Conservation (phyloP, 768 basidiomycete species). For the Russula compacta region DNA sequence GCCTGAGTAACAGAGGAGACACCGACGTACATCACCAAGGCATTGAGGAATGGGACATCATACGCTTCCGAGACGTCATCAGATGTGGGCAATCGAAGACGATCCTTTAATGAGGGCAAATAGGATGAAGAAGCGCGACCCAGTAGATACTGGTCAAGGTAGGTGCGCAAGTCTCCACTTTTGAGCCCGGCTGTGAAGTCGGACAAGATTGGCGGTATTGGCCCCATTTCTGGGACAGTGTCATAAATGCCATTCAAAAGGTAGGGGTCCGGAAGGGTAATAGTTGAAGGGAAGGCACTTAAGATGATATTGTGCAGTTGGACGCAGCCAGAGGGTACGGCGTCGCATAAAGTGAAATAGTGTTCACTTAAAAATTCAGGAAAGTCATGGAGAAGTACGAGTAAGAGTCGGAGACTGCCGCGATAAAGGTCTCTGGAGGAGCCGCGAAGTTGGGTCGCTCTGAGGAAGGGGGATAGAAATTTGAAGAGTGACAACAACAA, state of each 20-base stretch:
- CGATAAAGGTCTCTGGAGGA: constrained; percentile 84
- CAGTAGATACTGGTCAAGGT: constrained; percentile 81
- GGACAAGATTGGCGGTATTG: constrained; percentile 82
- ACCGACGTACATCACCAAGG: constrained; percentile 94
- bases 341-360: constrained; percentile 92
- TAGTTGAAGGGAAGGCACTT: constrained; percentile 81
- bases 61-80: constrained; percentile 53
- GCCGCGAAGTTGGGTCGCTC: constrained; percentile 66
- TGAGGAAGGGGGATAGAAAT: constrained; percentile 88
- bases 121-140: constrained; percentile 64
- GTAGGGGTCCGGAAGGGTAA: constrained; percentile 80
- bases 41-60: constrained; percentile 85
- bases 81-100: constrained; percentile 45
- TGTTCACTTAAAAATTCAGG: constrained; percentile 97
- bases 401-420: constrained; percentile 79
- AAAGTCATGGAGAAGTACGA: constrained; percentile 97
- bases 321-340: constrained; percentile 85
- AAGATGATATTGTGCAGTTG: constrained; percentile 96
- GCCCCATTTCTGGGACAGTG: constrained; percentile 80
- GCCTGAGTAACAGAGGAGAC: constrained; percentile 85
- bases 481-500: constrained; percentile 89
- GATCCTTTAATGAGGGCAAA: constrained; percentile 71
- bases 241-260: constrained; percentile 68
- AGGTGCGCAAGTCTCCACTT: constrained; percentile 64
- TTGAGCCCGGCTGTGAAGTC: constrained; percentile 84